Base-by-base conservation (phyloP, 2,329 filamentous ascomycete species). In the Fusarium sambucinum region DNA sequence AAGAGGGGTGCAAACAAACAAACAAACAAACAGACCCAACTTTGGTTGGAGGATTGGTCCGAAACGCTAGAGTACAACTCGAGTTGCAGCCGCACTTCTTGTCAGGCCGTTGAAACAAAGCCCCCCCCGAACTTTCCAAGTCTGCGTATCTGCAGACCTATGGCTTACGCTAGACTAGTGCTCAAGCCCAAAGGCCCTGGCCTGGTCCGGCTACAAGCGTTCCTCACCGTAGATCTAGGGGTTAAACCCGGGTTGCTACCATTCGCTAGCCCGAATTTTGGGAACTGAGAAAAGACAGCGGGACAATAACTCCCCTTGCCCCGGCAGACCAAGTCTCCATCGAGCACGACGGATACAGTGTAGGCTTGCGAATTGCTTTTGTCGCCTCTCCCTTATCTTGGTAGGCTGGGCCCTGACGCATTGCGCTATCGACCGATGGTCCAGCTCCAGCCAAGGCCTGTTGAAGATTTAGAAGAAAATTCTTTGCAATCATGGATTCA, bases 221-320 rank as follows among this genome's bases (percentile, higher is more conserved):
- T 63, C 23, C 48, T 69, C 66, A 69, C 66, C 66, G 66, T 52
- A 63, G 66, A 69, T 69, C 66, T 69, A 69, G 41, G 56, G 56
- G 61, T 69, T 69, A 69, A 69, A 69, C 45, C 66, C 66, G 66
- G 40, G 32, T 38, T 57, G 48, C 55, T 69, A 25, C 66, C 41
- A 69, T 69, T 69, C 61, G 66, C 66, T 69, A 69, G 66, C 62
- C 66, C 66, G 66, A 52, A 38, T 67, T 69, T 65, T 69, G 66
- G 66, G 66, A 69, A 69, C 61, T 67, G 56, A 19, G 62, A 69
- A 57, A 54, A 69, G 53, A 33, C n/a, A 55, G 44, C 57, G 66
- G 66, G 54, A 69, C 54, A 59, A 41, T 46, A 62, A 30, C 52
- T 53, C 62, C 56, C 66, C 66, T 69, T 69, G 66, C 66, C 66